phyloP scores from a whole-genome alignment of 495 filamentous ascomycete genomes.

The Collariella sp. region DNA sequence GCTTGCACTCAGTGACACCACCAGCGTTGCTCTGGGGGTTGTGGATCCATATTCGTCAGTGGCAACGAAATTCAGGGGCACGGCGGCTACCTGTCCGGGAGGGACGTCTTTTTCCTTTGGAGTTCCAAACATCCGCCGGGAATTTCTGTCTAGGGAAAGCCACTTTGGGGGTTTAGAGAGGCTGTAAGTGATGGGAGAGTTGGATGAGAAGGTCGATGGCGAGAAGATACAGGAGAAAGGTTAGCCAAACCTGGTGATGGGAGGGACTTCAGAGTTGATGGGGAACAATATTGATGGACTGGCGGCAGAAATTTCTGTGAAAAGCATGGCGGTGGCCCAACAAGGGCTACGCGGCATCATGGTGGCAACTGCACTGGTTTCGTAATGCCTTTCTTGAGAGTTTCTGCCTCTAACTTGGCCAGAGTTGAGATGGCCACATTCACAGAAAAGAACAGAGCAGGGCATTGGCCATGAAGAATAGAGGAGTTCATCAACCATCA shows the following conservation, averaged over 20 bases:
- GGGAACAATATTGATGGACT: conserved; percentile 51
- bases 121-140: conserved; percentile 55
- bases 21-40: conserved; percentile 50
- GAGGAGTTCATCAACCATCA: not conserved
- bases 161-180: conserved; percentile 56
- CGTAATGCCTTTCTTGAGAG: not conserved
- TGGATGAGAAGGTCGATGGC: conserved; percentile 54
- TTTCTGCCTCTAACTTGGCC: not conserved
- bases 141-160: conserved; percentile 57
- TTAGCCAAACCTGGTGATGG: conserved; percentile 57
- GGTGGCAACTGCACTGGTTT: not conserved
- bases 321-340: conserved; percentile 11
- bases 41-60: conserved; percentile 50
- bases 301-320: conserved; percentile 29
- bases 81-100: conserved; percentile 33
- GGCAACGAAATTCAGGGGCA: conserved; percentile 51
- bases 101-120: conserved; percentile 50
- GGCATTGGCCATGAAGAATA: not conserved
- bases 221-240: conserved; percentile 62
- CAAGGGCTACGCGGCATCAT: conserved; percentile 13
- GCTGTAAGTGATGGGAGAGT: conserved; percentile 49
- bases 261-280: conserved; percentile 69
- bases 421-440: not conserved
- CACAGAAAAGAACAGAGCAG: not conserved
- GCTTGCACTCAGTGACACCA: conserved; percentile 46